Evolutionary conservation across 495 filamentous ascomycete genomes (phyloP), one percentile per base, ranked within the genome.

Genomic region (Durotheca rogersii): DNA sequence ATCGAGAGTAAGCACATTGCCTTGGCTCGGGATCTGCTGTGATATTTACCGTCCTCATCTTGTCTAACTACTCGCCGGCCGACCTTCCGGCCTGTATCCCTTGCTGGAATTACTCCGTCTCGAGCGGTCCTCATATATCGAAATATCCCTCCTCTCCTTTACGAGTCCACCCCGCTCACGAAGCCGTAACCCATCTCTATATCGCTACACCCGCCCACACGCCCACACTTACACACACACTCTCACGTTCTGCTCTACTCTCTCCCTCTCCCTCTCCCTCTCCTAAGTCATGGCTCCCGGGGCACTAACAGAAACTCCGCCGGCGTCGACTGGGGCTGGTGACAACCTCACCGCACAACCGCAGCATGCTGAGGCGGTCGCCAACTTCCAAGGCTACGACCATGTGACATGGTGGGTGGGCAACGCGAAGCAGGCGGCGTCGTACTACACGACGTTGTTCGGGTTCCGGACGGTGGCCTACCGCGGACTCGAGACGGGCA

Each of bases 361-460:
- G 23, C 23, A 27, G 23, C 23, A 27, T 59, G 53, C 63, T 47
- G 64, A 66, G 47, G 60, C 67, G 21, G 61, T n/a, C n/a, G n/a
- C 79, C 45, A 80, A 78, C 62, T 93, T 90, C 71, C 78, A 79
- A 17, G 89, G 88, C 65, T 95, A 95, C 61, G 86, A 93, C 72
- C 87, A 94, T 64, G 76, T 94, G 36, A 85, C 87, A 60, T 96
- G 90, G 90, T 96, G 88, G 67, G 91, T 96, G 4, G 89, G 89
- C 58, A 96, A 96, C 69, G 91, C 91, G 59, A 95, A 95, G 71
- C 90, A 95, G 77, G 88, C 87, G 0, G 89, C 89, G 32, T 77
- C 81, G 39, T 95, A 85, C 74, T 95, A 93, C 72, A 85, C 85
- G 65, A 84, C 85, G 7, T 84, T 86, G 51, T 85, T 94, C 74